Evolutionary conservation across 441 rosid species (phyloP).

Genomic region (Gossypium trilobum): DNA sequence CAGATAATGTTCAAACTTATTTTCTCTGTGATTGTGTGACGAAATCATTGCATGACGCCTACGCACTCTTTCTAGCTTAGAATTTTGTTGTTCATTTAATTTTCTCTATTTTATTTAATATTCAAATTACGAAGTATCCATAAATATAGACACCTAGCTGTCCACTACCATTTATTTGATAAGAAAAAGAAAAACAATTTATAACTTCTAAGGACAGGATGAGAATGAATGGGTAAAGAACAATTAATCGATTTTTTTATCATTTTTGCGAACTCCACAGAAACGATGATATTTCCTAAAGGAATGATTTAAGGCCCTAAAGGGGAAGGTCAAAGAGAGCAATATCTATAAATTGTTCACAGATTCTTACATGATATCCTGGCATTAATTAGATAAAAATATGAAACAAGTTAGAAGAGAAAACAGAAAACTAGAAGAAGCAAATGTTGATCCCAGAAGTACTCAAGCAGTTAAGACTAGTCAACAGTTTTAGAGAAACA

Average conservation of each 20-base stretch:
- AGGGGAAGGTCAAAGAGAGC: neutral
- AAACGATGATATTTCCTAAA: neutral
- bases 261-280: neutral
- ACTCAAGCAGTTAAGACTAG: neutral
- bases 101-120: neutral
- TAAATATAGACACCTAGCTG: neutral
- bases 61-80: neutral
- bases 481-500: conserved; percentile 1
- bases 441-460: neutral
- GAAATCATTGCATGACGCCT: neutral
- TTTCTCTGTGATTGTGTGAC: neutral
- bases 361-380: neutral
- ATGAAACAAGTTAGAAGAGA: neutral
- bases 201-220: neutral
- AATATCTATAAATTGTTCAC: neutral
- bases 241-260: neutral
- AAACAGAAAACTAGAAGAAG: neutral
- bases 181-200: neutral
- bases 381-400: neutral
- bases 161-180: neutral
- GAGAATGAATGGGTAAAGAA: conserved; percentile 1
- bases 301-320: neutral
- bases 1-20: neutral
- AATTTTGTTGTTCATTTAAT: neutral
- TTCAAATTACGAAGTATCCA: neutral